Conservation (phyloP, 2,329 filamentous ascomycete species). For the Epichloe bromicola region DNA sequence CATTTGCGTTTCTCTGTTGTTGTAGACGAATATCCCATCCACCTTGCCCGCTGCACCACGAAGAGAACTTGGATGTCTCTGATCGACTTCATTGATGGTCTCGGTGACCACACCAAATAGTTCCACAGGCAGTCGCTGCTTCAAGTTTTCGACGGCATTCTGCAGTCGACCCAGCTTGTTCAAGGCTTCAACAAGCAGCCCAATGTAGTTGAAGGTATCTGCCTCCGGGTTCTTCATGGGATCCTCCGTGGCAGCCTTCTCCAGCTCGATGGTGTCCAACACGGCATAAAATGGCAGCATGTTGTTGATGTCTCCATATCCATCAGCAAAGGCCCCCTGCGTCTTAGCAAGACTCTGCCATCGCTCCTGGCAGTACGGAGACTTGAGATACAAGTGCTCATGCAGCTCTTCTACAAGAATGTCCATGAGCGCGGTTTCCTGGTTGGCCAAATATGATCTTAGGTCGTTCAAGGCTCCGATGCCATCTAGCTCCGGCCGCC, state of each 20-base stretch:
- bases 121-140: slow-evolving; percentile 86
- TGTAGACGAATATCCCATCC: slow-evolving; percentile 49
- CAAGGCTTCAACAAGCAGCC: slow-evolving; percentile 73
- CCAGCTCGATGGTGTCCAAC: slow-evolving; percentile 47
- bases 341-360: slow-evolving; percentile 75
- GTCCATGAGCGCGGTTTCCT: slow-evolving; percentile 83
- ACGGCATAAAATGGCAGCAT: slow-evolving; percentile 45
- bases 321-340: slow-evolving; percentile 41
- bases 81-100: slow-evolving; percentile 86
- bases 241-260: slow-evolving; percentile 62
- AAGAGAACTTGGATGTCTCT: slow-evolving; percentile 76
- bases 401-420: slow-evolving; percentile 96
- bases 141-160: slow-evolving; percentile 75
- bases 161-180: slow-evolving; percentile 83
- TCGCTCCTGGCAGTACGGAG: slow-evolving; percentile 88
- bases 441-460: slow-evolving; percentile 78
- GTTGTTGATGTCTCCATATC: slow-evolving; percentile 30
- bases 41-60: slow-evolving; percentile 40
- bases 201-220: slow-evolving; percentile 89
- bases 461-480: slow-evolving; percentile 83
- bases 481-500: slow-evolving; percentile 77
- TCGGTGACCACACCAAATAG: slow-evolving; percentile 89
- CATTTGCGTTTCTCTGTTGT: slow-evolving; percentile 59
- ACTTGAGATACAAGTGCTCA: slow-evolving; percentile 94
- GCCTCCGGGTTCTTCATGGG: slow-evolving; percentile 86